Evolutionary conservation across 805 yeast species (phyloP).

Genomic region (Yarrowia sp.): DNA sequence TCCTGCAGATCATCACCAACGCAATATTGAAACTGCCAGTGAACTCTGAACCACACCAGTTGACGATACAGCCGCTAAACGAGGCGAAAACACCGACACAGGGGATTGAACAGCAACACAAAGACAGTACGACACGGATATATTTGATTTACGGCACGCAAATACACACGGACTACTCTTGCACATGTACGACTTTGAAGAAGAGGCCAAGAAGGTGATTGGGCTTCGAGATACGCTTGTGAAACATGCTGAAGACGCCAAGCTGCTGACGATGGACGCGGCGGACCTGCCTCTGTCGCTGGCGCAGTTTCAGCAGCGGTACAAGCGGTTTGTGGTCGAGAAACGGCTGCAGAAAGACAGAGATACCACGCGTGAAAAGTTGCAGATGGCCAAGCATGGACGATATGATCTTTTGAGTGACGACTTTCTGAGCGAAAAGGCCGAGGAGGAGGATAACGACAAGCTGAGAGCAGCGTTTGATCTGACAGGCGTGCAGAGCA

Average conservation of each 20-base stretch:
- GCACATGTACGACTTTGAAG: constrained; percentile 38
- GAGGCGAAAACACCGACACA: neutral
- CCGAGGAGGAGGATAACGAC: constrained; percentile 15
- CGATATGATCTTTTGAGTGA: constrained; percentile 7
- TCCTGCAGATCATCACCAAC: constrained; percentile 10
- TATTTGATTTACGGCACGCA: neutral
- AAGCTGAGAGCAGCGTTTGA: constrained; percentile 19
- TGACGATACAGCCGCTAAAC: too few species aligned
- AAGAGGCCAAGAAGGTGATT: constrained; percentile 41
- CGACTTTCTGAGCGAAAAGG: constrained; percentile 3
- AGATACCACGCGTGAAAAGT: constrained; percentile 17
- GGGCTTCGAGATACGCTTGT: constrained; percentile 40
- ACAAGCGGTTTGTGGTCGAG: constrained; percentile 39
- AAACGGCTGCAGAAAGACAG: constrained; percentile 31
- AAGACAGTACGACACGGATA: neutral
- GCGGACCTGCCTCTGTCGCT: constrained; percentile 27
- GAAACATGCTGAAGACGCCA: constrained; percentile 40
- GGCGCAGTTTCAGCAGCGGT: constrained; percentile 38
- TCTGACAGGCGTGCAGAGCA: constrained; percentile 11
- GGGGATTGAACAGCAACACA: neutral
- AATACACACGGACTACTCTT: neutral
- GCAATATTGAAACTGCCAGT: neutral
- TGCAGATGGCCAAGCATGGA: constrained; percentile 31
- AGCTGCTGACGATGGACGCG: constrained; percentile 37
- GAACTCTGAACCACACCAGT: too few species aligned